These are phyloP conservation scores for Neopestalotiopsis sp. DNA, from an alignment of 2,329 filamentous ascomycete genomes.

Conservation along the genomic window DNA sequence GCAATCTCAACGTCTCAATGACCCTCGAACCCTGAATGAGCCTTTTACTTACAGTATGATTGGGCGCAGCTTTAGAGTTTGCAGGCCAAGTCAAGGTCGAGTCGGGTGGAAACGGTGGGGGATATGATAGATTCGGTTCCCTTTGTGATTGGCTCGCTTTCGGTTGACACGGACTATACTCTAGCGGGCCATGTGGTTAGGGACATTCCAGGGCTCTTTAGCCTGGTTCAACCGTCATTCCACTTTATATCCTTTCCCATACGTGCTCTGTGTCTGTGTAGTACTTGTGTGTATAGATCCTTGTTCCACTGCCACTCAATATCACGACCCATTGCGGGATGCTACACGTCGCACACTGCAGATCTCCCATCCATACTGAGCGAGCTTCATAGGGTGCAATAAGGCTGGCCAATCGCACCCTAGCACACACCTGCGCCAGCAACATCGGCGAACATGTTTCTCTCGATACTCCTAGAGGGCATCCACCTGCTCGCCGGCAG, in stretches of 20 bases:
- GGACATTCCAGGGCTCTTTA: not conserved
- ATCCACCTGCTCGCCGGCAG: not conserved
- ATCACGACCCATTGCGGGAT: not conserved
- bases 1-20: not conserved
- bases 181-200: not conserved
- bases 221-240: too few species aligned
- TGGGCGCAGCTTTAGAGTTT: not conserved
- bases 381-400: not conserved
- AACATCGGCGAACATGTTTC: not conserved
- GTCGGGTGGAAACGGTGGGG: not conserved
- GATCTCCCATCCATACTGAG: not conserved
- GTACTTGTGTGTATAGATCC: too few species aligned
- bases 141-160: not conserved
- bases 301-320: too few species aligned
- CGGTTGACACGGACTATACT: not conserved
- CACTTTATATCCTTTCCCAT: too few species aligned
- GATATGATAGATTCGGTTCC: not conserved
- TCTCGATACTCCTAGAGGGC: not conserved
- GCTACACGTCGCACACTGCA: not conserved
- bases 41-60: not conserved
- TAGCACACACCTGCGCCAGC: not conserved
- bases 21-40: not conserved
- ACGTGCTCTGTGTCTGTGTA: too few species aligned
- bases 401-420: not conserved
- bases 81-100: not conserved